phyloP scores from a whole-genome alignment of 805 yeast species.

The Yamadazyma endophytica region DNA sequence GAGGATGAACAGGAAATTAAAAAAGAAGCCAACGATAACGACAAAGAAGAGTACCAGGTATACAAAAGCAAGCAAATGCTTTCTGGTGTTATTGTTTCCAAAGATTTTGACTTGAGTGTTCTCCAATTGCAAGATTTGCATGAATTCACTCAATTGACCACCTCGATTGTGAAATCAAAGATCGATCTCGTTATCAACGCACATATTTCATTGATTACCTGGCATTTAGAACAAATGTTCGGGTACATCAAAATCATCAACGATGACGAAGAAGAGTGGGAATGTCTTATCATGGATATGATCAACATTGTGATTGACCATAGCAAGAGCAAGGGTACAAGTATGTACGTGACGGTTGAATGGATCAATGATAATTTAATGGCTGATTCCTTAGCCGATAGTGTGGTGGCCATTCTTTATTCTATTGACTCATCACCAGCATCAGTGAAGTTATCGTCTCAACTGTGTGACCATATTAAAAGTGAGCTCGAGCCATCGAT shows the following conservation, averaged over 20 bases:
- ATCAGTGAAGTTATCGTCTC: constrained; percentile 81
- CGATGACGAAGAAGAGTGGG: constrained; percentile 48
- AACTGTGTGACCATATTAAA: constrained; percentile 42
- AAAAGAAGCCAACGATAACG: constrained; percentile 5
- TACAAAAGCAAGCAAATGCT: constrained; percentile 34
- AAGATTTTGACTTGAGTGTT: constrained; percentile 81
- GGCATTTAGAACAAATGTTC: constrained; percentile 96
- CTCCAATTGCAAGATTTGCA: constrained; percentile 83
- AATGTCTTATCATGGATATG: constrained; percentile 42
- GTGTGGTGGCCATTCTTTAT: constrained; percentile 82
- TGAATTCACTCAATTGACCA: constrained; percentile 81
- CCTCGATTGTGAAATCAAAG: constrained; percentile 78
- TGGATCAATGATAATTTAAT: constrained; percentile 83
- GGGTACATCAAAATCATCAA: constrained; percentile 67
- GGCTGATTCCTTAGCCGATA: constrained; percentile 92
- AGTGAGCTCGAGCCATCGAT: constrained; percentile 3
- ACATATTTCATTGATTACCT: constrained; percentile 70
- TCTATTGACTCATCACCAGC: constrained; percentile 95
- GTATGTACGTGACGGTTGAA: constrained; percentile 58
- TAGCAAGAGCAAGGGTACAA: constrained; percentile 18
- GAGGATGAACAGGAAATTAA: constrained; percentile 8
- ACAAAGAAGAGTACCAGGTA: constrained; percentile 9
- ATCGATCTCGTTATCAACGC: constrained; percentile 79
- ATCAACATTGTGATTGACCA: constrained; percentile 42
- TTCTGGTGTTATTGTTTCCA: constrained; percentile 85